phyloP scores from a whole-genome alignment of 2,329 filamentous ascomycete genomes.

The Monascus ruber region DNA sequence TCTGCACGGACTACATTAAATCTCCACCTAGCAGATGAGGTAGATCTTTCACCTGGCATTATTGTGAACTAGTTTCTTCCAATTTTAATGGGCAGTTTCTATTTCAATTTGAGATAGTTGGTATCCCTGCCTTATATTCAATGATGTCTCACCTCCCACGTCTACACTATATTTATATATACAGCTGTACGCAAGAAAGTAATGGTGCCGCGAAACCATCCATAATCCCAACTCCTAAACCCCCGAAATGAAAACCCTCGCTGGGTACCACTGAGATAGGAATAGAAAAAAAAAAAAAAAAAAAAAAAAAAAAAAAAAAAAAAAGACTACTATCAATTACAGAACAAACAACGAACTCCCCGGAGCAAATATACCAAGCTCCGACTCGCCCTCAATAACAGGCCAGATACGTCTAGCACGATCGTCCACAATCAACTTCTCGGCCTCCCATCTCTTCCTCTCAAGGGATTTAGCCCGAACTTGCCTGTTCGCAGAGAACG shows the following conservation, averaged over 20 bases:
- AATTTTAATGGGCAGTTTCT: too few species aligned
- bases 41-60: too few species aligned
- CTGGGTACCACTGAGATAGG: background rate
- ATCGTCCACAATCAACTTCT: conserved; percentile 27
- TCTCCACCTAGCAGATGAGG: too few species aligned
- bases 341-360: conserved; percentile 18
- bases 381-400: conserved; percentile 19
- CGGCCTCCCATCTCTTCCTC: conserved; percentile 30
- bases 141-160: too few species aligned
- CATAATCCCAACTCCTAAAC: too few species aligned
- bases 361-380: conserved; percentile 16
- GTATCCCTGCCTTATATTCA: too few species aligned
- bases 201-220: too few species aligned
- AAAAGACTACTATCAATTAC: background rate
- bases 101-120: too few species aligned
- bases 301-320: background rate
- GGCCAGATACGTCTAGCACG: conserved; percentile 19
- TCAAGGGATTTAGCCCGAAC: conserved; percentile 17
- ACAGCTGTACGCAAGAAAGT: too few species aligned
- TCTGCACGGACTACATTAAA: too few species aligned
- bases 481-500: conserved; percentile 13
- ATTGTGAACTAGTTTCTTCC: too few species aligned
- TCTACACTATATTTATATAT: too few species aligned
- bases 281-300: background rate
- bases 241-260: background rate